phyloP scores from a whole-genome alignment of 108 stramenopile species.

The Discostella stelligeroides region DNA sequence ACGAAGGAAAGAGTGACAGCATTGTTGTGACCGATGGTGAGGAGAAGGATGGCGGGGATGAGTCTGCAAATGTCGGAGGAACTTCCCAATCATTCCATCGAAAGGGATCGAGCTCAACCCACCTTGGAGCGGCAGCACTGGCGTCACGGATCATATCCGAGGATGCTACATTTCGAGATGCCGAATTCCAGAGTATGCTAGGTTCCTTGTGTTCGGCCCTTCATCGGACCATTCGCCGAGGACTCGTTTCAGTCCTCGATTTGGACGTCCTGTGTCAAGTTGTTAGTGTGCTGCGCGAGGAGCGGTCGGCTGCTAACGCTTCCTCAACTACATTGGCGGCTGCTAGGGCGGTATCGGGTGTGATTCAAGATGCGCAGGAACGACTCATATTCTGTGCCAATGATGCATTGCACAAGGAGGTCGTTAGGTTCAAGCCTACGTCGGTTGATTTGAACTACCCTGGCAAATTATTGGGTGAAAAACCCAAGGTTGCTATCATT shows the following conservation, averaged over 20 bases:
- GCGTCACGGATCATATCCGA: slow-evolving; percentile 66
- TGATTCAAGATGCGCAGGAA: slow-evolving; percentile 91
- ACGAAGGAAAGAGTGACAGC: slow-evolving; percentile 33
- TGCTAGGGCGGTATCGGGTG: slow-evolving; percentile 76
- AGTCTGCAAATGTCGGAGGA: neutral
- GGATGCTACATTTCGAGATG: slow-evolving; percentile 70
- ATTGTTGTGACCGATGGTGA: slow-evolving; percentile 30
- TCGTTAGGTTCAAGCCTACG: slow-evolving; percentile 83
- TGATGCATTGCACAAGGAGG: slow-evolving; percentile 72
- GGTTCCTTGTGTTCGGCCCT: slow-evolving; percentile 71
- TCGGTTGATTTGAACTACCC: slow-evolving; percentile 83
- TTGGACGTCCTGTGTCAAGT: slow-evolving; percentile 86
- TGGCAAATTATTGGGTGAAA: slow-evolving; percentile 63
- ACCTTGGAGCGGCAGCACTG: slow-evolving; percentile 38
- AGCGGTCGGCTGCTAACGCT: slow-evolving; percentile 75
- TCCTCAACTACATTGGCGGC: slow-evolving; percentile 74
- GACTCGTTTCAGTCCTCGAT: slow-evolving; percentile 76
- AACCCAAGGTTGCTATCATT: slow-evolving; percentile 37
- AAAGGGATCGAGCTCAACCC: slow-evolving; percentile 24
- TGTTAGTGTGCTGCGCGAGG: slow-evolving; percentile 83
- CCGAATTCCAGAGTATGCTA: slow-evolving; percentile 78
- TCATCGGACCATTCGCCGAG: slow-evolving; percentile 84
- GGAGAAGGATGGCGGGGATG: slow-evolving; percentile 11
- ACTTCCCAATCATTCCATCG: slow-evolving; percentile 17
- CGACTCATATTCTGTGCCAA: slow-evolving; percentile 89